Conservation (phyloP, 176 grass and related monocot genomes). For the Avena atlantica region DNA sequence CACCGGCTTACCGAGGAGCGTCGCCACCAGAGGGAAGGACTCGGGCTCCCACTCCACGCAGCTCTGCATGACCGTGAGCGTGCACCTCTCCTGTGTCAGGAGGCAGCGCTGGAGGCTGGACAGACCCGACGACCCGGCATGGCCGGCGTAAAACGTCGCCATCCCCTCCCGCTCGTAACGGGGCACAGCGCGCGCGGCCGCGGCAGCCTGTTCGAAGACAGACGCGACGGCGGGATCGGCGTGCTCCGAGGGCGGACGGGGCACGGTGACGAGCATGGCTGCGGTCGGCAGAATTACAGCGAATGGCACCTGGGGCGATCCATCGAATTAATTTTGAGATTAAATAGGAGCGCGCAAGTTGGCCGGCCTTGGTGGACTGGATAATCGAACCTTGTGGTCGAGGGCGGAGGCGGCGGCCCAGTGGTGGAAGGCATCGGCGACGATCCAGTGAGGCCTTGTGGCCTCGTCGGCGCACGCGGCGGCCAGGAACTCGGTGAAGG, state of each 20-base stretch:
- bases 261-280: not conserved
- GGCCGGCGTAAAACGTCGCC: not conserved
- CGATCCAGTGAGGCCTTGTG: not conserved
- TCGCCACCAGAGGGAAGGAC: not conserved
- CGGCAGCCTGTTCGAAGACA: not conserved
- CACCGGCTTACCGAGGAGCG: not conserved
- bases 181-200: not conserved
- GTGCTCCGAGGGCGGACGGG: not conserved
- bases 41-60: conserved; percentile 12
- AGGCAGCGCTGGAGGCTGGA: not conserved
- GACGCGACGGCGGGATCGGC: not conserved
- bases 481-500: too few relatives aligned
- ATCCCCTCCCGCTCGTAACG: not conserved
- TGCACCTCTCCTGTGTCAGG: not conserved
- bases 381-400: not conserved
- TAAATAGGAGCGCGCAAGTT: not conserved
- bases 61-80: not conserved
- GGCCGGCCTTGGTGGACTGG: not conserved
- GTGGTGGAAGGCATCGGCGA: conserved; percentile 1
- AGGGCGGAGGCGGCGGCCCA: not conserved
- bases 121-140: not conserved
- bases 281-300: conserved; percentile 8
- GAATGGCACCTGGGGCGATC: not conserved
- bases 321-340: too few relatives aligned
- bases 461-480: not conserved